Base-by-base conservation (phyloP, 2,329 filamentous ascomycete genomes). In the Zymoseptoria pseudotritici region DNA sequence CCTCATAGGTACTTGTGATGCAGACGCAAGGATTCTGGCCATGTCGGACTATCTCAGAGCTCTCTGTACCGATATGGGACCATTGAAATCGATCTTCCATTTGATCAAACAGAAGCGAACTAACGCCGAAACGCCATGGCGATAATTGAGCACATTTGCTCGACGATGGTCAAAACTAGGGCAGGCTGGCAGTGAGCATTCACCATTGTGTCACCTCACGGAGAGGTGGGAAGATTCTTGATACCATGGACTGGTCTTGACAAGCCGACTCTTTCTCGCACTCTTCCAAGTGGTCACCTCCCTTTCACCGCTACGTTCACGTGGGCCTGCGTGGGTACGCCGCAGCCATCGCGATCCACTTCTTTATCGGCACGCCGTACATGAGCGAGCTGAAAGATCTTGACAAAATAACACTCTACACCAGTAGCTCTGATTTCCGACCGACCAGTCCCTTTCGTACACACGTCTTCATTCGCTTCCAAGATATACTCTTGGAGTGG, bases 351-450 rank as follows among this genome's bases (percentile, higher is more conserved):
- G 85, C 82, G 21, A 87, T 88, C 66, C 80, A 87, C 26, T 70
- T 87, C 58, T 88, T 86, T 73, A 84, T 86, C 62, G 84, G 78
- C 2, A 79, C 87, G 57, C 84, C 85, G 0, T 79, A 86, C 60
- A 76, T 83, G 11, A 84, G 84, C 10, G 83, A 87, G 67, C 76
- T 88, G 6, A 79, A 78, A 1, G 68, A 73, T 2, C 75, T 87
- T 0, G 83, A 87, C 63, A 84, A 85, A 65, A 79, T 82, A 64
- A 82, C 79, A 0, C 75, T 87, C 1, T 77, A 79, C 46, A 81
- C 86, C 17, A 83, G 82, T 68, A 76, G 73, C 9, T 53, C 61
- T 53, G 75, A 78, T 0, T 85, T 87, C 63, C 76, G 75, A 7
- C 85, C 85, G 1, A 84, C 83, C 0, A 78, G 74, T 24, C 83